Percentiles rank a stretch among this genome's conserved stretches.
Evolutionary conservation across 129 eudicot species (phyloP).

Genomic region (Kitagawia praeruptora): DNA sequence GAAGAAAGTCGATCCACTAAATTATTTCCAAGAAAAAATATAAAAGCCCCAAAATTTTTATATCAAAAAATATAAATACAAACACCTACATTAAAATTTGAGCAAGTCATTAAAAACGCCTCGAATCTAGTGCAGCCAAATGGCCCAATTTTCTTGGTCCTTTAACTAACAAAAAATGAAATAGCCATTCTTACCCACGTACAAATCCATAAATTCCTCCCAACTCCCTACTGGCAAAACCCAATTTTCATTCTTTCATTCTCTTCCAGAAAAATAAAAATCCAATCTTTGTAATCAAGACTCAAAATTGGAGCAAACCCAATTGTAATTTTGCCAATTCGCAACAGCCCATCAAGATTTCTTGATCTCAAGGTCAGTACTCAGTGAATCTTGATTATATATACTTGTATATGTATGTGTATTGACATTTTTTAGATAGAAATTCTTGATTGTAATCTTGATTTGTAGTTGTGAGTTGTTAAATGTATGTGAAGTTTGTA

Average conservation of each 20-base stretch:
- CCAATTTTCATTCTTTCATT: neutral
- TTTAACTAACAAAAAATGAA: neutral
- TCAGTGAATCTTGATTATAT: slow-evolving; percentile 8
- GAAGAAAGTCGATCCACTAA: too few species aligned
- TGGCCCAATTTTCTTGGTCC: slow-evolving; percentile 3
- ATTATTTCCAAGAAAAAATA: too few species aligned
- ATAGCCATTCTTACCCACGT: neutral
- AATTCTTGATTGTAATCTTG: too few species aligned
- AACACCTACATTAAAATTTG: neutral
- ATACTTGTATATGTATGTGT: neutral
- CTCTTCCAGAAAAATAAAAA: neutral
- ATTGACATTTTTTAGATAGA: neutral
- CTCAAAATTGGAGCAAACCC: neutral
- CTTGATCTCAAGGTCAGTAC: slow-evolving; percentile 22
- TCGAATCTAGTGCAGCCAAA: slow-evolving; percentile 1
- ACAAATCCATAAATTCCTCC: neutral
- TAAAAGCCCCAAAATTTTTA: too few species aligned
- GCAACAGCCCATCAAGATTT: neutral
- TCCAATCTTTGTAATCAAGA: neutral
- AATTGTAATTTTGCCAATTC: neutral
- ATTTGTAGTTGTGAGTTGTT: slow-evolving; percentile 12
- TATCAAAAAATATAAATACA: too few species aligned
- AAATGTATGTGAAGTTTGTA: slow-evolving; percentile 21
- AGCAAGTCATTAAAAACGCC: neutral
- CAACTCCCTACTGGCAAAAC: neutral